Evolutionary conservation across 2,329 filamentous ascomycete genomes (phyloP), one percentile per base, ranked within the genome.

Genomic region (Pestalotiopsis sp.): DNA sequence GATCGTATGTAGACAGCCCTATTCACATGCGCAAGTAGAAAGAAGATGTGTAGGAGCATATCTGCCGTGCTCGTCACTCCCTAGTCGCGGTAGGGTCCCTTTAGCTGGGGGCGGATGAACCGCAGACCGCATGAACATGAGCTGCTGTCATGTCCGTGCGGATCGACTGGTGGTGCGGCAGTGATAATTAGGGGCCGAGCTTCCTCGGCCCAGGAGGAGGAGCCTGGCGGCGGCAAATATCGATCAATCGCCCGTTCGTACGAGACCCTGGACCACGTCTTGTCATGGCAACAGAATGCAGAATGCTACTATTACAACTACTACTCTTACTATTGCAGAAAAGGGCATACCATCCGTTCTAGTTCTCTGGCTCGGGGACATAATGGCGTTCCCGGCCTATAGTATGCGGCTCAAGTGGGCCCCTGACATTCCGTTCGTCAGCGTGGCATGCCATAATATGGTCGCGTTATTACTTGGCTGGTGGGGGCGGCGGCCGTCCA

Each of bases 331-430:
- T 25, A n/a, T 59, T 27, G 57, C 57, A 59, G 57, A 13, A 13
- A 52, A 52, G 45, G n/a, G 27, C 57, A 59, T 59, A 59, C 45
- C n/a, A 52, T 9, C 23, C 6, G 45, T 52, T 52, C 45, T 52
- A 52, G 45, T 52, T 52, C 17, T 52, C 57, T 59, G 57, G 27
- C 57, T 59, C 27, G 57, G 23, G 23, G 52, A 13, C 27, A 27
- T 27, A 23, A 36, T 62, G 36, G 38, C 14, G 17, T 52, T 64
- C 39, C 39, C 57, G 31, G 31, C 57, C 25, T 60, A 52, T 64
- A 52, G 62, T 49, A 45, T 66, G 63, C 63, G 63, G 63, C 63
- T 66, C 63, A 66, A 66, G 41, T 66, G 63, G 63, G 52, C 14
- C 63, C 49, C 62, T 49, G 38, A 45, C 41, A 13, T 45, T 23